These are phyloP conservation scores for Backusella parvicylindrica DNA, from an alignment of 192 early-diverging fungal species.

Conservation along the genomic window DNA sequence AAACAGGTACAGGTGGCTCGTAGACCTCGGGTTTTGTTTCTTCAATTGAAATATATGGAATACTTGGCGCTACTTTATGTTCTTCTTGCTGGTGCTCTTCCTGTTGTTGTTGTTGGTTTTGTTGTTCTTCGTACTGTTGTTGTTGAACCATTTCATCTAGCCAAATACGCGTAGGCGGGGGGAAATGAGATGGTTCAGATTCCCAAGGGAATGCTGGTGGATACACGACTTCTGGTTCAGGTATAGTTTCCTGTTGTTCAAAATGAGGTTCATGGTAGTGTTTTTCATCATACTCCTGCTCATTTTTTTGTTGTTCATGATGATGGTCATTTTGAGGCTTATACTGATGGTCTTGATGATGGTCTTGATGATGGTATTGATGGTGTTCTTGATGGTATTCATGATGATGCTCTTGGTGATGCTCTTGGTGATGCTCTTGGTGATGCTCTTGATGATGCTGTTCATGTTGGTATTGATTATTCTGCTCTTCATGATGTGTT, in stretches of 20 bases:
- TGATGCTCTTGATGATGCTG: slow-evolving; percentile 3
- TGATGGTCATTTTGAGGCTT: background rate
- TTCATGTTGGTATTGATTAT: slow-evolving; percentile 16
- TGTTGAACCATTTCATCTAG: background rate
- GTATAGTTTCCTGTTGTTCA: background rate
- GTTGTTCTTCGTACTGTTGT: background rate
- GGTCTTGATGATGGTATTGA: background rate
- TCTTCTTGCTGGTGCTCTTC: background rate
- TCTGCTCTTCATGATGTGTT: slow-evolving; percentile 11
- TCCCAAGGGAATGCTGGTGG: background rate
- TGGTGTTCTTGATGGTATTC: background rate
- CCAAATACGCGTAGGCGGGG: background rate
- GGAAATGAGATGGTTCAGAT: background rate
- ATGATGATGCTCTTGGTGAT: background rate
- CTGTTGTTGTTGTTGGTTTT: background rate
- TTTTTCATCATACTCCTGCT: background rate
- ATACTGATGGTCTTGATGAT: background rate
- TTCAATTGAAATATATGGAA: background rate
- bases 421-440: background rate
- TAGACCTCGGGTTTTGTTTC: background rate
- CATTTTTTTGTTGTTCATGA: background rate
- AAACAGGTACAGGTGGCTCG: background rate
- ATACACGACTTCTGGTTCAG: background rate
- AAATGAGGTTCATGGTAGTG: background rate
- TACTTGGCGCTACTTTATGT: background rate